Conservation (phyloP, 768 basidiomycete species). For the Leccinellum rugosiceps region DNA sequence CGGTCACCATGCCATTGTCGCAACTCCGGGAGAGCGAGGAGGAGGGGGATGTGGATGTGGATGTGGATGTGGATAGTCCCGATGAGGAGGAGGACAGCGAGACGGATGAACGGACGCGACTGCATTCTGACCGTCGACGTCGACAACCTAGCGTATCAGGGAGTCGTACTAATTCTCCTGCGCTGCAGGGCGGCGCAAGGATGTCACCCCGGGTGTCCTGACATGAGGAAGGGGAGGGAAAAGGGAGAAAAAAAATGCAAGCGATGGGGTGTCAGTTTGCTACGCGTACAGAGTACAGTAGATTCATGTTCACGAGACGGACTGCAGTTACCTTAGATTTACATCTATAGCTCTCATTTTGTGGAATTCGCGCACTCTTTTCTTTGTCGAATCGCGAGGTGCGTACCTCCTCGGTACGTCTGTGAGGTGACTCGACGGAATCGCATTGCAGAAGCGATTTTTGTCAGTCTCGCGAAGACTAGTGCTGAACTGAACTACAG, state of each 20-base stretch:
- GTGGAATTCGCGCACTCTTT: slow-evolving; percentile 11
- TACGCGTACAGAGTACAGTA: slow-evolving; percentile 12
- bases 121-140: slow-evolving; percentile 26
- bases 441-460: too few species aligned
- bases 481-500: neutral
- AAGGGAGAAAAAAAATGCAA: neutral
- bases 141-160: slow-evolving; percentile 39
- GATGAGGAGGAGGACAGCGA: slow-evolving; percentile 41
- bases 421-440: neutral
- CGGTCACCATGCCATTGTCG: slow-evolving; percentile 49
- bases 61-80: neutral
- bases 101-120: slow-evolving; percentile 42
- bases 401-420: too few species aligned
- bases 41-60: slow-evolving; percentile 48
- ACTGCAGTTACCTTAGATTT: slow-evolving; percentile 29
- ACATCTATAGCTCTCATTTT: slow-evolving; percentile 19
- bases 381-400: neutral
- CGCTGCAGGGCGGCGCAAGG: slow-evolving; percentile 29
- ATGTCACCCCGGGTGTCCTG: slow-evolving; percentile 19
- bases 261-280: neutral
- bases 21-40: slow-evolving; percentile 67
- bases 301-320: slow-evolving; percentile 10
- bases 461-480: too few species aligned
- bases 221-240: neutral
- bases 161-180: slow-evolving; percentile 55